Percentiles rank a stretch among this genome's conserved stretches.
These are phyloP conservation scores for Backusella psychrophila DNA, from an alignment of 192 early-diverging fungal species.

Conservation along the genomic window DNA sequence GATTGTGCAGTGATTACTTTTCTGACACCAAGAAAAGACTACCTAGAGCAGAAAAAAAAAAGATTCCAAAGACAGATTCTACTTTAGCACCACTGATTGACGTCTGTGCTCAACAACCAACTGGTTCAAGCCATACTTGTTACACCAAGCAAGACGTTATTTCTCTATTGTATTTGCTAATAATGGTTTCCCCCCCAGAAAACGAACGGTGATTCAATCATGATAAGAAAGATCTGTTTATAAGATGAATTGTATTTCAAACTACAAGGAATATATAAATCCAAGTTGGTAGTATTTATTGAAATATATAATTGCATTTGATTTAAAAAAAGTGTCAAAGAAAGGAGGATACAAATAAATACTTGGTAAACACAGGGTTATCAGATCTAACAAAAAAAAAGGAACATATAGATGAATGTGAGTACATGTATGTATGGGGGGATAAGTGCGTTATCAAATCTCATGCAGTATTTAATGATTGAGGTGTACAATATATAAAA, in stretches of 20 bases:
- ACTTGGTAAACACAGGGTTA: background rate
- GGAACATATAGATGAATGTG: background rate
- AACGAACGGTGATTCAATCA: too few relatives aligned
- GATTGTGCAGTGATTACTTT: too few relatives aligned
- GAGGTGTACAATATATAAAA: background rate
- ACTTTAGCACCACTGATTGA: too few relatives aligned
- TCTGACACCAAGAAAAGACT: too few relatives aligned
- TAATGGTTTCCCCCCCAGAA: too few relatives aligned
- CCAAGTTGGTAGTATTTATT: background rate
- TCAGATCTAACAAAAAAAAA: background rate
- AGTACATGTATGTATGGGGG: background rate
- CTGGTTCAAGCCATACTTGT: too few relatives aligned
- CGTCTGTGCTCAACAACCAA: too few relatives aligned
- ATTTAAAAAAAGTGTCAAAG: background rate
- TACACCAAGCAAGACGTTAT: too few relatives aligned
- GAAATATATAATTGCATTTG: background rate
- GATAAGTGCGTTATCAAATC: background rate
- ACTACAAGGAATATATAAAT: background rate
- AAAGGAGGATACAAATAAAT: background rate
- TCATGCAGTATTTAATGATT: background rate
- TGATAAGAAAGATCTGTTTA: background rate
- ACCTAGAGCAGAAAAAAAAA: too few relatives aligned
- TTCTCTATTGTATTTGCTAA: too few relatives aligned
- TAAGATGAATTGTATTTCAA: background rate
- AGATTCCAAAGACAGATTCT: too few relatives aligned